Conservation (phyloP, 129 eudicot genomes). For the Tanacetum coccineum region DNA sequence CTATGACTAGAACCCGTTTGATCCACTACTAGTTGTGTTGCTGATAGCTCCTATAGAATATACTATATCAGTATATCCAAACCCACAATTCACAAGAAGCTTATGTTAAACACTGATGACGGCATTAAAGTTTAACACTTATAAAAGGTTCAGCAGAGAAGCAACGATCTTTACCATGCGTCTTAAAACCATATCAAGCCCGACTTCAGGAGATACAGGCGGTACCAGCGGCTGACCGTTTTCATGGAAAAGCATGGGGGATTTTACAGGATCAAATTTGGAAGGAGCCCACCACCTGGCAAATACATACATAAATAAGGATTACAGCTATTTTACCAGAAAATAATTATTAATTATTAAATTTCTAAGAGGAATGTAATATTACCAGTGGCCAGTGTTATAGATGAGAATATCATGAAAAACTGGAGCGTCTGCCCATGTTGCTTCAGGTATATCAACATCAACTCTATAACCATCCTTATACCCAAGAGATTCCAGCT, state of each 20-base stretch:
- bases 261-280: slow-evolving; percentile 85
- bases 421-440: slow-evolving; percentile 80
- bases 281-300: slow-evolving; percentile 99
- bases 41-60: not conserved
- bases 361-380: slow-evolving; percentile 1
- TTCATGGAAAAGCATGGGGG: slow-evolving; percentile 95
- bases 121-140: slow-evolving; percentile 5
- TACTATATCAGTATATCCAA: not conserved
- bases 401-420: slow-evolving; percentile 82
- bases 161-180: slow-evolving; percentile 59
- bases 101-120: not conserved
- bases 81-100: slow-evolving; percentile 3
- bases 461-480: slow-evolving; percentile 93
- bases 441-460: slow-evolving; percentile 89
- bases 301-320: slow-evolving; percentile 17
- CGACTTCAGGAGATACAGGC: slow-evolving; percentile 69
- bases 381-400: slow-evolving; percentile 98
- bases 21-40: too few relatives aligned
- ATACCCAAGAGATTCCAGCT: slow-evolving; percentile 86
- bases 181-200: slow-evolving; percentile 76
- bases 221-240: slow-evolving; percentile 75
- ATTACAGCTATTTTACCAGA: not conserved
- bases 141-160: not conserved
- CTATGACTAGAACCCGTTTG: too few relatives aligned
- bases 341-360: not conserved